Evolutionary conservation across 106 monocot species (phyloP).

Genomic region (Dendrobium chrysotoxum): DNA sequence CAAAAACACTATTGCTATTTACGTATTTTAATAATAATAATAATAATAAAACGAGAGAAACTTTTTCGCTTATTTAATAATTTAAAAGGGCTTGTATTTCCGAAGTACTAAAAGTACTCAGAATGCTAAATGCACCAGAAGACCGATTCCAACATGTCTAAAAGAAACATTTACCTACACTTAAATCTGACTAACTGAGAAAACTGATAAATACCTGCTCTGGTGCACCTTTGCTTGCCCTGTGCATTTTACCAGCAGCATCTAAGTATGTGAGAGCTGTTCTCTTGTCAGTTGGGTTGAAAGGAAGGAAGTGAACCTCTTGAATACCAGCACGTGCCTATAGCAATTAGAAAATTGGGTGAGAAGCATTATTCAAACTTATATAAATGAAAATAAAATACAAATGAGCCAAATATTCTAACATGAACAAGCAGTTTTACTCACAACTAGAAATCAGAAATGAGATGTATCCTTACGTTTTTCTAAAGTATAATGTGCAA

Average conservation of each 20-base stretch:
- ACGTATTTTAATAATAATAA: not conserved
- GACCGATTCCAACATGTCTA: not conserved
- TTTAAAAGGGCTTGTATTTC: not conserved
- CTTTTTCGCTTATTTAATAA: not conserved
- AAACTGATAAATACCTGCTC: constrained; percentile 32
- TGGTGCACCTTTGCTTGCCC: constrained; percentile 58
- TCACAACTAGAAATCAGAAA: not conserved
- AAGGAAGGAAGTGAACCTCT: constrained; percentile 56
- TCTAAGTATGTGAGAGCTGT: constrained; percentile 58
- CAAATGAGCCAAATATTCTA: not conserved
- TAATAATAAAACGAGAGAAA: not conserved
- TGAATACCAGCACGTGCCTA: constrained; percentile 43
- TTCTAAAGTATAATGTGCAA: not conserved
- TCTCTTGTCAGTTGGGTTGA: constrained; percentile 58
- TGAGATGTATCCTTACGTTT: not conserved
- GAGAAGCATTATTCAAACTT: not conserved
- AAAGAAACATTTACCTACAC: not conserved
- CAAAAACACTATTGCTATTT: not conserved
- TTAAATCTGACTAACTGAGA: not conserved
- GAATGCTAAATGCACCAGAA: not conserved
- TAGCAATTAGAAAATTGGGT: constrained; percentile 3
- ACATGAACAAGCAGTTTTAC: not conserved
- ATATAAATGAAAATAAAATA: not conserved
- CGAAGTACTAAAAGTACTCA: not conserved
- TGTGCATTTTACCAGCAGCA: constrained; percentile 48